phyloP scores from a whole-genome alignment of 768 basidiomycete species.

The Hygrophoropsis aurantiaca region DNA sequence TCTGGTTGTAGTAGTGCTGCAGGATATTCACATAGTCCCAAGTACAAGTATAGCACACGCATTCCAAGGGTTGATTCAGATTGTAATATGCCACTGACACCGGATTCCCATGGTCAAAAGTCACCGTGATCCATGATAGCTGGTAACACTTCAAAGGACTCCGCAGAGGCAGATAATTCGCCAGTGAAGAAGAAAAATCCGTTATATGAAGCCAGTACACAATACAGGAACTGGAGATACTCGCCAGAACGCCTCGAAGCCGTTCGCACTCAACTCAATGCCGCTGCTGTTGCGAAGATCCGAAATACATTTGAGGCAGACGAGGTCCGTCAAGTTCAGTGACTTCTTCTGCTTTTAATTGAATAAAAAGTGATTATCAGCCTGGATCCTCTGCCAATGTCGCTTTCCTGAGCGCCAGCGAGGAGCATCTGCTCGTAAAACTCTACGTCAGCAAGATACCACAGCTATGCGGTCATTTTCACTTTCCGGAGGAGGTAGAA shows the following conservation, averaged over 20 bases:
- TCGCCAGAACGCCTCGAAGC: constrained; percentile 62
- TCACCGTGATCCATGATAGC: constrained; percentile 2
- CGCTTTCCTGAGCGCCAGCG: constrained; percentile 74
- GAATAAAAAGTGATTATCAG: constrained; percentile 34
- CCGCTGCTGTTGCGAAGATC: constrained; percentile 74
- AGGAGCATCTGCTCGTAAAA: constrained; percentile 87
- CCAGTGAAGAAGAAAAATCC: constrained; percentile 34
- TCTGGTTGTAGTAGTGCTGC: too few relatives aligned
- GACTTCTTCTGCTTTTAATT: constrained; percentile 7
- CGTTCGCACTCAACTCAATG: constrained; percentile 69
- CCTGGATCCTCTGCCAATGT: constrained; percentile 72
- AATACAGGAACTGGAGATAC: constrained; percentile 88
- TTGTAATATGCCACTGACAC: too few relatives aligned
- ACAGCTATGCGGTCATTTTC: constrained; percentile 80
- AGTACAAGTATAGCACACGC: too few relatives aligned
- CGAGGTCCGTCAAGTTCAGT: constrained; percentile 47
- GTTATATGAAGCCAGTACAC: constrained; percentile 77
- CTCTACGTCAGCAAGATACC: constrained; percentile 87
- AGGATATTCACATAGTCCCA: too few relatives aligned
- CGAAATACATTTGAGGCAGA: constrained; percentile 75
- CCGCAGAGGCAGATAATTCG: not conserved
- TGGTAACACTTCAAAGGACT: constrained; percentile 1
- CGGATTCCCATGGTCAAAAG: not conserved
- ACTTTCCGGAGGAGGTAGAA: constrained; percentile 90
- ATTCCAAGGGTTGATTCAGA: too few relatives aligned